These are phyloP conservation scores for Cantharellus anzutake DNA, from an alignment of 768 basidiomycete species.

Conservation along the genomic window DNA sequence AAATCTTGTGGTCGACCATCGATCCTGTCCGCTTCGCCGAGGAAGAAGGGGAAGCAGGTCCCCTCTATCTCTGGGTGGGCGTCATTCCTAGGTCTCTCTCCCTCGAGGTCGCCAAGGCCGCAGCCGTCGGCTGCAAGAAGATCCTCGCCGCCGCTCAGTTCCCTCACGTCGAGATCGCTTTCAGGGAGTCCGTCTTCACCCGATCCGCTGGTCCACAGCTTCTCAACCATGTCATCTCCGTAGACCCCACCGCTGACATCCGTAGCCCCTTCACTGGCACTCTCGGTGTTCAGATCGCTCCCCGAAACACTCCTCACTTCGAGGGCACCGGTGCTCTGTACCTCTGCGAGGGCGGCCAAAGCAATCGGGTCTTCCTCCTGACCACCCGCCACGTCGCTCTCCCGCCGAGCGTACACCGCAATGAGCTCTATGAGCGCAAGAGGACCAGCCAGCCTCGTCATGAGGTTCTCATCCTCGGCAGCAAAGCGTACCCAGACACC, in stretches of 20 bases:
- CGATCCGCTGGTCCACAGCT: slow-evolving; percentile 13
- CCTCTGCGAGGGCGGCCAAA: slow-evolving; percentile 14
- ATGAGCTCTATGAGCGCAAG: slow-evolving; percentile 12
- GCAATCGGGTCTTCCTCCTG: slow-evolving; percentile 15
- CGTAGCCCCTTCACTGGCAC: slow-evolving; percentile 19
- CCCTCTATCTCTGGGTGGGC: slow-evolving; percentile 10
- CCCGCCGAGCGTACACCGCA: slow-evolving; percentile 15
- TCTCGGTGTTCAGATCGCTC: slow-evolving; percentile 22
- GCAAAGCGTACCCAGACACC: slow-evolving; percentile 12
- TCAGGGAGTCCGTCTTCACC: slow-evolving; percentile 16
- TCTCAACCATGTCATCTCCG: slow-evolving; percentile 11
- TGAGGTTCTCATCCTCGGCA: slow-evolving; percentile 19
- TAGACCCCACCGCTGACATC: slow-evolving; percentile 13
- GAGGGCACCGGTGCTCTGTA: slow-evolving; percentile 24
- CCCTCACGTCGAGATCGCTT: slow-evolving; percentile 19
- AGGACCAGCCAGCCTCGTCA: slow-evolving; percentile 14
- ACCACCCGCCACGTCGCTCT: slow-evolving; percentile 21
- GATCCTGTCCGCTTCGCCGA: slow-evolving; percentile 18
- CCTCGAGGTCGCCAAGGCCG: slow-evolving; percentile 1
- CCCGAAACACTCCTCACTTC: slow-evolving; percentile 14
- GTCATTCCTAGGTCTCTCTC: slow-evolving; percentile 4
- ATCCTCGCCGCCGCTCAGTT: slow-evolving; percentile 8
- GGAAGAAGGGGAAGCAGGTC: slow-evolving; percentile 10
- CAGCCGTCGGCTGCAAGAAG: slow-evolving; percentile 1
- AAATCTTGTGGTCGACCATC: slow-evolving; percentile 17